Evolutionary conservation across 495 filamentous ascomycete genomes (phyloP), one percentile per base, ranked within the genome.

Genomic region (Penicillium mononematosum): DNA sequence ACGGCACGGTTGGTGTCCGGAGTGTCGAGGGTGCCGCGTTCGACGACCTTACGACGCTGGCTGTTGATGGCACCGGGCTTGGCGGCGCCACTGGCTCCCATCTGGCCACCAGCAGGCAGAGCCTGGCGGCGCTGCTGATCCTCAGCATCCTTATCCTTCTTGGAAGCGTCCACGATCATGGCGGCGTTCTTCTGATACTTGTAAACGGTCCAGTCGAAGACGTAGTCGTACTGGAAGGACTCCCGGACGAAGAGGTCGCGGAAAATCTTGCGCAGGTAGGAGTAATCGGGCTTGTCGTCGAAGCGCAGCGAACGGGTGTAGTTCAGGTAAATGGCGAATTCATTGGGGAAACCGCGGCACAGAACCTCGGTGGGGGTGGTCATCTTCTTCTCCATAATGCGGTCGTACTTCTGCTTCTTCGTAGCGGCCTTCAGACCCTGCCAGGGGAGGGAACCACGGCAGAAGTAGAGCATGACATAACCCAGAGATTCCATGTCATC

Each of bases 371-470:
- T 99, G 17, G 95, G 94, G 6, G 95, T 99, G 10, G 94, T 99
- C 95, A 99, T 98, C 88, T 99, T 99, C 87, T 99, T 99, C 83
- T 99, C 95, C 95, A 98, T 99, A 77, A 99, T 99, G 50, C 95
- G 87, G 77, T 99, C 95, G 69, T 99, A 98, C 78, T 98, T 99
- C 81, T 99, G 94, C 87, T 99, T 98, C 85, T 99, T 98, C 52
- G 95, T 99, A 63, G 95, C 95, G 81, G 95, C 95, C 85, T 99
- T 99, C 46, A 99, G 82, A 39, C 95, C 95, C 79, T 99, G 95
- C 95, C 95, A 99, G 56, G 95, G 94, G 48, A 99, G 91, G 53
- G 92, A 96, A 45, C 94, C 94, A 71, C 95, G 95, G 83, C 95
- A 98, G 81, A 99, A 99, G 81, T 99, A 99, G 47, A 99, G 86